Percentiles rank a stretch among this genome's conserved stretches.
Evolutionary conservation across 2,329 filamentous ascomycete species (phyloP).

Genomic region (Penicillium concentricum): DNA sequence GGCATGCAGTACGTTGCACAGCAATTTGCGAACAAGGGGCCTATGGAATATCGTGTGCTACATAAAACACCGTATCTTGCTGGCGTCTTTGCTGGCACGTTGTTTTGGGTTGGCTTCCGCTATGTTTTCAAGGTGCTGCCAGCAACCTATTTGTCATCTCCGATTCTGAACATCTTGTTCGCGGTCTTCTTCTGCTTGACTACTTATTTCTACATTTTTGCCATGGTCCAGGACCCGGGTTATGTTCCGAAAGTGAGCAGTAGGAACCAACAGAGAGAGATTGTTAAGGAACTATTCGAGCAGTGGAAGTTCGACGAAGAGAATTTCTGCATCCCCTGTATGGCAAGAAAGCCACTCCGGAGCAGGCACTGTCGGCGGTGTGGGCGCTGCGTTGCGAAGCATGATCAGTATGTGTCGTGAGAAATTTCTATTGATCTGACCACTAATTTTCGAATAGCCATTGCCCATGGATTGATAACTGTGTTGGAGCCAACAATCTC

Average conservation of each 20-base stretch:
- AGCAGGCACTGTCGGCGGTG: slow-evolving; percentile 96
- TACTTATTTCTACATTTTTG: slow-evolving; percentile 80
- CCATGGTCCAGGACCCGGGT: slow-evolving; percentile 87
- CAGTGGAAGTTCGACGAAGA: slow-evolving; percentile 88
- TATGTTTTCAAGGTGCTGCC: slow-evolving; percentile 75
- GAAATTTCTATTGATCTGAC: neutral
- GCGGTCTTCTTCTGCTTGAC: slow-evolving; percentile 63
- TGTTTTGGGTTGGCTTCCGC: slow-evolving; percentile 76
- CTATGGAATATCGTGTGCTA: slow-evolving; percentile 82
- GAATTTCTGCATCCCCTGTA: slow-evolving; percentile 91
- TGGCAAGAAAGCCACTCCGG: slow-evolving; percentile 86
- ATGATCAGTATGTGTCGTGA: slow-evolving; percentile 75
- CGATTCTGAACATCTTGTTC: slow-evolving; percentile 79
- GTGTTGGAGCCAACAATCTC: slow-evolving; percentile 92
- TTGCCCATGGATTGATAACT: slow-evolving; percentile 98
- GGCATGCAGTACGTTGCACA: slow-evolving; percentile 73
- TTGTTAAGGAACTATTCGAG: slow-evolving; percentile 82
- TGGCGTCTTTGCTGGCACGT: slow-evolving; percentile 83
- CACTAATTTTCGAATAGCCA: slow-evolving; percentile 58
- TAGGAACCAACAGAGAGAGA: slow-evolving; percentile 82
- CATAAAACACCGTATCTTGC: slow-evolving; percentile 93
- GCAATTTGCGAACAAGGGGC: slow-evolving; percentile 76
- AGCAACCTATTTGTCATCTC: slow-evolving; percentile 63
- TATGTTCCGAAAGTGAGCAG: slow-evolving; percentile 89
- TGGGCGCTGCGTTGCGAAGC: slow-evolving; percentile 87